phyloP scores from a whole-genome alignment of 2,329 filamentous ascomycete species.

The Colletotrichum cereale region DNA sequence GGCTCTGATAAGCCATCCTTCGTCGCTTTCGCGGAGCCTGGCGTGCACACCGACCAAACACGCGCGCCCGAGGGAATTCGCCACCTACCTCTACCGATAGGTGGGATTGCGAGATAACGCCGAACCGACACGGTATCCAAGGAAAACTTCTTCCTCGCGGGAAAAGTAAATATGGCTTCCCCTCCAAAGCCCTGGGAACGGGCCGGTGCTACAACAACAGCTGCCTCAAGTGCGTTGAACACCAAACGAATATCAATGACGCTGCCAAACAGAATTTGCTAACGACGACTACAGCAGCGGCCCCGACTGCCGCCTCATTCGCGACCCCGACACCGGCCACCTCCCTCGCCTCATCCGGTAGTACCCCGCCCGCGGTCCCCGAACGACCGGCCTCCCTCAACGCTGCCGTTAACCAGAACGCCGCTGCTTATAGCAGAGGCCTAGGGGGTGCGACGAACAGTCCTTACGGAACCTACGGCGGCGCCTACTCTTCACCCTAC shows the following conservation, averaged over 20 bases:
- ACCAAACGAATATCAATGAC: slow-evolving; percentile 24
- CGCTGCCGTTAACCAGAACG: slow-evolving; percentile 87
- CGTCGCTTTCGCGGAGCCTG: slow-evolving; percentile 6
- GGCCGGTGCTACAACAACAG: slow-evolving; percentile 70
- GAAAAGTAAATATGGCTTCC: slow-evolving; percentile 69
- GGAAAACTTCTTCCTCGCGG: slow-evolving; percentile 37
- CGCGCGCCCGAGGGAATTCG: slow-evolving; percentile 12
- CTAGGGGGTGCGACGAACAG: slow-evolving; percentile 51
- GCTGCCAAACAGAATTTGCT: slow-evolving; percentile 27
- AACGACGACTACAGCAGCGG: slow-evolving; percentile 43
- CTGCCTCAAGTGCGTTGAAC: slow-evolving; percentile 60
- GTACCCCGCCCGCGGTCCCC: slow-evolving; percentile 76
- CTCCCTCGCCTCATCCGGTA: slow-evolving; percentile 53
- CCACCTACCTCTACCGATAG: slow-evolving; percentile 29
- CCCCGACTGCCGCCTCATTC: slow-evolving; percentile 56
- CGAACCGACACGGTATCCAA: slow-evolving; percentile 23
- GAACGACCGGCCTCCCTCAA: slow-evolving; percentile 83
- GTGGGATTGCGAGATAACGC: slow-evolving; percentile 38
- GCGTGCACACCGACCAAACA: slow-evolving; percentile 2
- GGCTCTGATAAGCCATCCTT: slow-evolving; percentile 6
- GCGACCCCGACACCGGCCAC: slow-evolving; percentile 57
- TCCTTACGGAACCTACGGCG: slow-evolving; percentile 57
- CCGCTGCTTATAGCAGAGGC: slow-evolving; percentile 79
- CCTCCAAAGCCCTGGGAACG: slow-evolving; percentile 99
- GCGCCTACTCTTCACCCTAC: slow-evolving; percentile 57